Percentiles rank a stretch among this genome's conserved stretches.
Conservation (phyloP, 2,329 filamentous ascomycete genomes). For the Aspergillus costaricaensis region DNA sequence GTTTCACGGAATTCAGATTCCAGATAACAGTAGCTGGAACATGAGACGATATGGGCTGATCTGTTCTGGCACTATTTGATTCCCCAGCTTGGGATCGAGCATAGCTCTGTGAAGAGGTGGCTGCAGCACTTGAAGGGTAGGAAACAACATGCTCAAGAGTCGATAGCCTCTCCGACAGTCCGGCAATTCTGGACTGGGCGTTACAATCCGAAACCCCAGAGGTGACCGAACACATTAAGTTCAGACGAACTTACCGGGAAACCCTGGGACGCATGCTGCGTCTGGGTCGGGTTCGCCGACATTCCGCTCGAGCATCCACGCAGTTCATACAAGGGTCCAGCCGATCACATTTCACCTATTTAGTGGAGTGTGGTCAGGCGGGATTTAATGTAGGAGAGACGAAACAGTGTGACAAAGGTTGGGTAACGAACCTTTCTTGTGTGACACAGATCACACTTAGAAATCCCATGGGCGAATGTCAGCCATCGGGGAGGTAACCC, state of each 20-base stretch:
- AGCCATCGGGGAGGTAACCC: no score
- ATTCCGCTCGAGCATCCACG: not conserved
- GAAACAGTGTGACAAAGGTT: no score
- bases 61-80: not conserved
- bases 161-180: not conserved
- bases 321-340: conserved; percentile 5
- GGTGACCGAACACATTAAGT: not conserved
- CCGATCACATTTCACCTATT: conserved; percentile 2
- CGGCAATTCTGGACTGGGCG: not conserved
- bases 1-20: not conserved
- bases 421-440: not conserved
- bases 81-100: no score
- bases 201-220: not conserved
- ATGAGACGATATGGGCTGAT: not conserved
- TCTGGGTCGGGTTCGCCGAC: not conserved
- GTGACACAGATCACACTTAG: not conserved
- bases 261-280: not conserved
- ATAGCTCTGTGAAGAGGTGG: not conserved
- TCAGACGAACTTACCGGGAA: not conserved
- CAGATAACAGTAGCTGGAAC: not conserved
- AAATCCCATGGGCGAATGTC: no score
- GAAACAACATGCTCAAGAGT: not conserved
- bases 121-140: not conserved
- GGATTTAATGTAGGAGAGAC: not conserved
- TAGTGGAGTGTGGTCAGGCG: not conserved